Conservation (phyloP, 495 filamentous ascomycete species). For the Thermothielavioides terrestris region DNA sequence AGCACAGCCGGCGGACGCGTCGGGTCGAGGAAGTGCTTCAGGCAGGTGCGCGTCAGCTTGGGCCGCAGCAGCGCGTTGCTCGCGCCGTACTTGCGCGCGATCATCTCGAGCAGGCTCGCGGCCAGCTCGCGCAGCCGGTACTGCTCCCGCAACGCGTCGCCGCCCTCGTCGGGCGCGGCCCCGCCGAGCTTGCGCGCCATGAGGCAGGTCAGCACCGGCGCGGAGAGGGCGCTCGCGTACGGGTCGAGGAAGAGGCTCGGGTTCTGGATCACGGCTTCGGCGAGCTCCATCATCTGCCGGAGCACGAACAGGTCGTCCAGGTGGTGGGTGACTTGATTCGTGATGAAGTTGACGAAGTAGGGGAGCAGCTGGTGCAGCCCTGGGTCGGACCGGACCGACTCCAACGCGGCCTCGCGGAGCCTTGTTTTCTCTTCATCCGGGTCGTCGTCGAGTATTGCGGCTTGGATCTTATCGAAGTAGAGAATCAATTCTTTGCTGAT, state of each 20-base stretch:
- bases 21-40: conserved; percentile 84
- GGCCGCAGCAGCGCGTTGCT: conserved; percentile 71
- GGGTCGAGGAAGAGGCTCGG: conserved; percentile 75
- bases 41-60: conserved; percentile 78
- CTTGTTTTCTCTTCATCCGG: conserved; percentile 58
- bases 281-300: conserved; percentile 82
- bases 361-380: conserved; percentile 90
- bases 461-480: conserved; percentile 93
- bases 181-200: conserved; percentile 74
- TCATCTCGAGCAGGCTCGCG: conserved; percentile 63
- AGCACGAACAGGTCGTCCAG: conserved; percentile 79
- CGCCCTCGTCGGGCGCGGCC: conserved; percentile 23
- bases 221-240: conserved; percentile 80
- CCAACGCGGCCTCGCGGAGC: conserved; percentile 75
- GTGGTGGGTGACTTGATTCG: conserved; percentile 87
- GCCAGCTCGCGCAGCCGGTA: conserved; percentile 78
- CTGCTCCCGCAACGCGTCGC: conserved; percentile 46
- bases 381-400: conserved; percentile 73
- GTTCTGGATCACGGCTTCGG: conserved; percentile 75
- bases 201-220: conserved; percentile 83
- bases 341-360: conserved; percentile 90
- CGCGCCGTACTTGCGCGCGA: conserved; percentile 65
- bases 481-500: conserved; percentile 89
- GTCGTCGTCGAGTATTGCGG: conserved; percentile 72
- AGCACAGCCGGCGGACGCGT: conserved; percentile 68